Conservation (phyloP, 1,284 basidiomycete species). For the Hymenochaete sp. region DNA sequence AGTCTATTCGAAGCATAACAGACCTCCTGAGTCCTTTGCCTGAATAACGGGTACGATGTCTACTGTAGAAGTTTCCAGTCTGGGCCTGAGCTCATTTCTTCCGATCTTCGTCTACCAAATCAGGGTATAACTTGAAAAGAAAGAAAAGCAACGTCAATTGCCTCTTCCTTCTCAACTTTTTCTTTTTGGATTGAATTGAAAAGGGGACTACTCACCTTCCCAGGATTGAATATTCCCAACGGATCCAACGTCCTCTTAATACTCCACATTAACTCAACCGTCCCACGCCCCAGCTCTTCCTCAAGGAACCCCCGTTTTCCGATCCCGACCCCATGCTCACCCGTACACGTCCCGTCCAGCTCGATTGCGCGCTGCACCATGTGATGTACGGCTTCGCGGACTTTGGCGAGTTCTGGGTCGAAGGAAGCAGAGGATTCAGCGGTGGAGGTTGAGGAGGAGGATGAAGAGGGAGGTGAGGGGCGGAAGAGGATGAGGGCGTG, state of each 20-base stretch:
- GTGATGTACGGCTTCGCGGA: constrained; percentile 46
- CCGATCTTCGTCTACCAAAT: too few relatives aligned
- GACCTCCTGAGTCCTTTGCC: too few relatives aligned
- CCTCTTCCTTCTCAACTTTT: too few relatives aligned
- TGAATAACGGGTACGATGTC: too few relatives aligned
- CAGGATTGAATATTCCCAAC: constrained; percentile 73
- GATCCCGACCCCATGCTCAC: constrained; percentile 86
- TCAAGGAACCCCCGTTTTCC: constrained; percentile 71
- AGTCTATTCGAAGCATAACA: too few relatives aligned
- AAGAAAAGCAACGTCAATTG: too few relatives aligned
- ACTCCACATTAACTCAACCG: constrained; percentile 77
- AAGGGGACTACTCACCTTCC: constrained; percentile 64
- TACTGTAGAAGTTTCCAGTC: too few relatives aligned
- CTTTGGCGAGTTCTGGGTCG: constrained; percentile 48
- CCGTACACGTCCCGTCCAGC: constrained; percentile 75
- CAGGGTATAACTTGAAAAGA: constrained; percentile 16
- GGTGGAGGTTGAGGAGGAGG: too few relatives aligned
- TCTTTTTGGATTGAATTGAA: too few relatives aligned
- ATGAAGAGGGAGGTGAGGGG: too few relatives aligned
- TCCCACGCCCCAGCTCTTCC: constrained; percentile 74
- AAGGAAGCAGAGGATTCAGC: too few relatives aligned
- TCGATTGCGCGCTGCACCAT: constrained; percentile 68
- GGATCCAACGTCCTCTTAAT: constrained; percentile 77
- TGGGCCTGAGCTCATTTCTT: too few relatives aligned
- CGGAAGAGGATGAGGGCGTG: constrained; percentile 53